Evolutionary conservation across 495 filamentous ascomycete species (phyloP).

Genomic region (Chaetomium tenue): DNA sequence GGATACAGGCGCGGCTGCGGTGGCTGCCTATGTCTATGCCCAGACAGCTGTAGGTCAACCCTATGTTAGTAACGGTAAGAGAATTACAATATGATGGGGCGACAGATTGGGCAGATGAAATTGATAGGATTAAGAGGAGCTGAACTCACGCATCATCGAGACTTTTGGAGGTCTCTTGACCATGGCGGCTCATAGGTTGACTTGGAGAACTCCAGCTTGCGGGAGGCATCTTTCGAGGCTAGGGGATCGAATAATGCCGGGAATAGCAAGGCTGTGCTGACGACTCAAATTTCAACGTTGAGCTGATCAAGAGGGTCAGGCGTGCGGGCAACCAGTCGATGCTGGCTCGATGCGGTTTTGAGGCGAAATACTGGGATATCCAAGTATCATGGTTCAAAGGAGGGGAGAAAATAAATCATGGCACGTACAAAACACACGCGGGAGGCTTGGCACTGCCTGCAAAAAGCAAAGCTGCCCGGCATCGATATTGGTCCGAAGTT

Average conservation of each 20-base stretch:
- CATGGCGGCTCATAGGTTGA: neutral
- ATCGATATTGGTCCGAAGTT: no score
- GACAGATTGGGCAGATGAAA: no score
- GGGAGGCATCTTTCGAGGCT: neutral
- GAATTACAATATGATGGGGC: no score
- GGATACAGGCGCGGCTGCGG: neutral
- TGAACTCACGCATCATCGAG: neutral
- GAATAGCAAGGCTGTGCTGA: neutral
- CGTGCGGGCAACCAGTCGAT: neutral
- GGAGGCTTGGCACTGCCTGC: no score
- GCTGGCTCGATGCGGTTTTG: neutral
- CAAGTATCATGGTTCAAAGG: no score
- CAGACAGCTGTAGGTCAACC: neutral
- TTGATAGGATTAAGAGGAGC: no score
- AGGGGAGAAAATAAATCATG: no score
- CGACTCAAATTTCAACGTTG: no score
- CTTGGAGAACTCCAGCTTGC: neutral
- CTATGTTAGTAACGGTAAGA: neutral
- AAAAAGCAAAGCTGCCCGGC: no score
- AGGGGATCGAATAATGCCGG: neutral
- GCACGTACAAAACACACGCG: no score
- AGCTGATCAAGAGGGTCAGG: no score
- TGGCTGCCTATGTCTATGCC: neutral
- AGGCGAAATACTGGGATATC: neutral
- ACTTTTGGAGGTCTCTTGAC: neutral